Base-by-base conservation (phyloP, 768 basidiomycete genomes). In the Cyathus striatus region DNA sequence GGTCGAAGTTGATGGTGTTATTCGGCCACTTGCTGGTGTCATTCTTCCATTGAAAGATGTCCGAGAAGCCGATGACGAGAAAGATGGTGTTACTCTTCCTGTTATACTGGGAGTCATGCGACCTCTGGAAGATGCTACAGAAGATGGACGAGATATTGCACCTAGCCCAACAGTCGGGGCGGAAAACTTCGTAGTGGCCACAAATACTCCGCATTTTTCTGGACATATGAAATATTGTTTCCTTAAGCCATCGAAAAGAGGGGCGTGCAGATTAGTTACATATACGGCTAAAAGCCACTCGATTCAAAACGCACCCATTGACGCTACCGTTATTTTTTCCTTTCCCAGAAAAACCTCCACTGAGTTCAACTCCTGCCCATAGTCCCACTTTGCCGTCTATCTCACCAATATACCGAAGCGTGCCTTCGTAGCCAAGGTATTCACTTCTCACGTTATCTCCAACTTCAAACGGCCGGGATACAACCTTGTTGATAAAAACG, bases 271-370 rank as follows among this genome's bases (percentile, higher is more conserved):
- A n/a, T n/a, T n/a, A n/a, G 27, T n/a, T 30, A n/a, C 9, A 30
- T 9, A 30, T 9, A n/a, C 27, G 27, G 26, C 24, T 49, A 32
- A 46, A 41, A 32, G 27, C n/a, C 40, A 74, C 90, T 70, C 6
- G 12, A 40, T 17, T n/a, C 13, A 40, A 39, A 42, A 74, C 90
- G 70, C 58, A 96, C 94, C 90, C 90, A 48, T 70, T 75, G 4
- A 95, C 93, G 35, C 80, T 78, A 24, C 95, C 95, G 53, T 97
- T 80, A 54, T 99, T 99, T 69, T 98, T 99, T 1, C 95, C 95
- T 60, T 87, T 89, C 16, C 95, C 93, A 14, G 75, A 62, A 57
- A 92, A 95, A 5, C 89, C 88, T 25, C 83, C 85, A 51, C 78
- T 69, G 17, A 99, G 72, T 63, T 97, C 90, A 17, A 99, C 90